These are phyloP conservation scores for Kokia cookei DNA, from an alignment of 441 rosid species.

Conservation along the genomic window DNA sequence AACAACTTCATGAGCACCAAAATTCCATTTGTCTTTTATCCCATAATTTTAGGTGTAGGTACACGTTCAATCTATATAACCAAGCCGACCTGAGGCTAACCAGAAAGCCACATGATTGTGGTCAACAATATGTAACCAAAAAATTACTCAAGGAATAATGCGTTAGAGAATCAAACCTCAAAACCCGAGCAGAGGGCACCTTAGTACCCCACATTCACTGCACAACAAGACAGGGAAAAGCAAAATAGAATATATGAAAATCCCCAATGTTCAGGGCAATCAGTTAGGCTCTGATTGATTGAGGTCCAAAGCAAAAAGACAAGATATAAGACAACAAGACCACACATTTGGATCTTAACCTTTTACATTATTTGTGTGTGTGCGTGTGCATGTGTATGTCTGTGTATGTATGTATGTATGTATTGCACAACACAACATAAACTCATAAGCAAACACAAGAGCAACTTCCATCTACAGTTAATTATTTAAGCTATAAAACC, in stretches of 20 bases:
- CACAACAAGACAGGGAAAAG: background rate
- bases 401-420: too few relatives aligned
- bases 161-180: background rate
- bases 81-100: background rate
- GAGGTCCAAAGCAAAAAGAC: background rate
- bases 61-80: background rate
- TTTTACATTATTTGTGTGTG: too few relatives aligned
- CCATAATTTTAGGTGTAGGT: background rate
- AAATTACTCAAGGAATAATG: background rate
- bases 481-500: background rate
- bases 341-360: too few relatives aligned
- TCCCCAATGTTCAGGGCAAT: background rate
- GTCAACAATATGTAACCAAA: background rate
- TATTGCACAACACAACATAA: background rate
- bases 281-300: background rate
- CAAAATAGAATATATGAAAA: background rate
- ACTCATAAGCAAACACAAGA: background rate
- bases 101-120: background rate
- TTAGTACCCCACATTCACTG: background rate
- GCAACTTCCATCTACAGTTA: background rate
- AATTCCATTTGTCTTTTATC: background rate
- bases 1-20: background rate
- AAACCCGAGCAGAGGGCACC: too few relatives aligned
- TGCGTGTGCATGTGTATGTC: too few relatives aligned
- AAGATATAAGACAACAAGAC: background rate